Conservation (phyloP, 2,329 filamentous ascomycete species). For the Colletotrichum sp. region DNA sequence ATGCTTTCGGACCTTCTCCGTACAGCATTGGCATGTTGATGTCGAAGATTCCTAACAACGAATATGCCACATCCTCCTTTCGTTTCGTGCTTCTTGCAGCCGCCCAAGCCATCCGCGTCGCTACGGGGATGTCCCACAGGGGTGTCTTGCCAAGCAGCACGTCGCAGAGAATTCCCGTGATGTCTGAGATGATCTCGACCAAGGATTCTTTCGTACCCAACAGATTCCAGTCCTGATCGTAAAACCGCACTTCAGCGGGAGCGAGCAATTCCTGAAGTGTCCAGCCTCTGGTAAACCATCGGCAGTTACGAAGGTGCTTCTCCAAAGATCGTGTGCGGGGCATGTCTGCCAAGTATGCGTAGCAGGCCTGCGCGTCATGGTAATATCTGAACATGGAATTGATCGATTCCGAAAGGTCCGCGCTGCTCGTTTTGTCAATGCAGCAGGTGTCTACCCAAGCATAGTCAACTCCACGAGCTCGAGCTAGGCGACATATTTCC, state of each 20-base stretch:
- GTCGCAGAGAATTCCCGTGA: background rate
- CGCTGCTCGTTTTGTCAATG: constrained; percentile 25
- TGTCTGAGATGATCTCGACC: background rate
- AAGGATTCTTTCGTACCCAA: constrained; percentile 27
- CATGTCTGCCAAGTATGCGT: constrained; percentile 23
- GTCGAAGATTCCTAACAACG: constrained; percentile 29
- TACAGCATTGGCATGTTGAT: constrained; percentile 31
- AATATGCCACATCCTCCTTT: constrained; percentile 28
- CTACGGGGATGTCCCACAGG: background rate
- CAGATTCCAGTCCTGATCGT: constrained; percentile 27
- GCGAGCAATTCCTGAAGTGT: constrained; percentile 73
- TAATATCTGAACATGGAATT: constrained; percentile 26
- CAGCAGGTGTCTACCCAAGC: constrained; percentile 30
- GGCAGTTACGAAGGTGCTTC: background rate
- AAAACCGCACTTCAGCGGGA: constrained; percentile 32
- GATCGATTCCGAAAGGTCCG: constrained; percentile 26
- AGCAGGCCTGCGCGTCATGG: constrained; percentile 20
- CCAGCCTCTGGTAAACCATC: constrained; percentile 50
- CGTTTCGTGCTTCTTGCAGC: constrained; percentile 23
- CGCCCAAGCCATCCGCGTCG: constrained; percentile 31
- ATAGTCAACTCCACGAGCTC: constrained; percentile 4
- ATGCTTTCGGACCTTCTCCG: constrained; percentile 28
- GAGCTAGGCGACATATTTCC: constrained; percentile 13
- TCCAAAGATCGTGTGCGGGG: constrained; percentile 12
- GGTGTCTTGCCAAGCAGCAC: background rate